These are phyloP conservation scores for Fonsecaea pedrosoi DNA, from an alignment of 2,329 filamentous ascomycete genomes.

Conservation along the genomic window DNA sequence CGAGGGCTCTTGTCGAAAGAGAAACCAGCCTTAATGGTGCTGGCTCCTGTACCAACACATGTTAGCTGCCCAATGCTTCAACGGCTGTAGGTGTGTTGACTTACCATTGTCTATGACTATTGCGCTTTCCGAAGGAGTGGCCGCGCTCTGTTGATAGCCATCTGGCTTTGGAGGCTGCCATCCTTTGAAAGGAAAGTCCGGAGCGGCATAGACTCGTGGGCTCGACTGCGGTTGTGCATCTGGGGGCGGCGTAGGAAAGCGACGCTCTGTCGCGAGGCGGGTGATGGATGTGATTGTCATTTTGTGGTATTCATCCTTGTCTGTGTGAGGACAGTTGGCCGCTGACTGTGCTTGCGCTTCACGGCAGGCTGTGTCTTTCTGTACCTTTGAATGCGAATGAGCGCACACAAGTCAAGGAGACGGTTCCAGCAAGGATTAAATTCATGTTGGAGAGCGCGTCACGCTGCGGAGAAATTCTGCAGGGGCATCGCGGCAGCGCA, in stretches of 20 bases:
- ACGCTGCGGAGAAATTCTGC: neutral
- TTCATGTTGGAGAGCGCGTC: constrained; percentile 8
- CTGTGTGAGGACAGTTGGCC: neutral
- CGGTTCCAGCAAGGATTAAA: neutral
- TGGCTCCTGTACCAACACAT: constrained; percentile 69
- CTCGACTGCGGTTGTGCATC: constrained; percentile 60
- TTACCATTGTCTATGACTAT: constrained; percentile 98
- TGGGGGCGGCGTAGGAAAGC: constrained; percentile 52
- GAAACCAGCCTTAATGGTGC: constrained; percentile 89
- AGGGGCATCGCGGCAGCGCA: neutral
- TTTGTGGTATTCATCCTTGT: constrained; percentile 21
- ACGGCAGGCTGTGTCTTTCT: neutral
- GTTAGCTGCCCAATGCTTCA: constrained; percentile 6
- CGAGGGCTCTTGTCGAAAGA: constrained; percentile 87
- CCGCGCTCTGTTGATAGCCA: constrained; percentile 72
- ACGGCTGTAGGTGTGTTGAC: constrained; percentile 11
- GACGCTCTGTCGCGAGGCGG: constrained; percentile 48
- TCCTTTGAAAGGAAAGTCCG: constrained; percentile 67
- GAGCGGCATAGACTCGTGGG: constrained; percentile 61
- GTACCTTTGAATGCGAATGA: neutral
- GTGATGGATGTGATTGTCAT: constrained; percentile 55
- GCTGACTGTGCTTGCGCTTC: neutral
- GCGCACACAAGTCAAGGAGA: neutral
- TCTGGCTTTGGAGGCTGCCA: constrained; percentile 66
- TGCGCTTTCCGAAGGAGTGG: constrained; percentile 67